Evolutionary conservation across 352 stramenopile species (phyloP), one percentile per base, ranked within the genome.

Genomic region (Pythium inflatum): DNA sequence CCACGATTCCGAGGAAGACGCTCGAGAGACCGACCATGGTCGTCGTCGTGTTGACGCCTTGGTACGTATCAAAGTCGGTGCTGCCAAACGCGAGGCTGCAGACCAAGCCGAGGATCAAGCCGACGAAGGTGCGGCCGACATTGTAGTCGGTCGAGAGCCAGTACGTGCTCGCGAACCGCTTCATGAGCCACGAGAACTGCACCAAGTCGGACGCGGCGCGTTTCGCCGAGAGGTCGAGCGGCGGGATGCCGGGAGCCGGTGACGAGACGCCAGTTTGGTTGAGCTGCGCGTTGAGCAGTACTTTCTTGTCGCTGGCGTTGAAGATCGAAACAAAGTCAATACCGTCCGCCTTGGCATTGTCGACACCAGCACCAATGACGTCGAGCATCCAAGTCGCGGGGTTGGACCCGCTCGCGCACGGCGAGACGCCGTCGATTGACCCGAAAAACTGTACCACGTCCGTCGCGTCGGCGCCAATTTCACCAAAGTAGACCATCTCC

Each of bases 381-480:
- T 87, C 77, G n/a, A 96, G 75, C 85, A 97, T 94, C 85, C 85
- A 97, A 24, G 89, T 91, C 20, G 87, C 83, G 18, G 89, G 89
- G 63, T 97, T 97, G 62, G 91, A 83, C 45, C 80, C 68, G 48
- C 51, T 53, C 14, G 66, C 65, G 57, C 93, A 87, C 31, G 22
- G 43, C 12, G 50, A 51, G n/a, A 77, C 74, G 31, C 76, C 76
- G 30, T 85, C 73, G 46, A 93, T 79, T 25, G 80, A 80, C 25
- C 77, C 55, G 30, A 97, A 80, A 43, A 93, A 84, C 12, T 70
- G 24, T 8, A 85, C 43, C 28, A 81, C 62, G 27, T 65, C 62
- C 53, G 61, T 67, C n/a, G 78, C 63, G 16, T 78, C 40, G 24
- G 78, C 76, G 7, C 92, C 67, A 12, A 96, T 54, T 16, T 59